phyloP scores from a whole-genome alignment of 768 basidiomycete genomes.

The Wakefieldia striispora region DNA sequence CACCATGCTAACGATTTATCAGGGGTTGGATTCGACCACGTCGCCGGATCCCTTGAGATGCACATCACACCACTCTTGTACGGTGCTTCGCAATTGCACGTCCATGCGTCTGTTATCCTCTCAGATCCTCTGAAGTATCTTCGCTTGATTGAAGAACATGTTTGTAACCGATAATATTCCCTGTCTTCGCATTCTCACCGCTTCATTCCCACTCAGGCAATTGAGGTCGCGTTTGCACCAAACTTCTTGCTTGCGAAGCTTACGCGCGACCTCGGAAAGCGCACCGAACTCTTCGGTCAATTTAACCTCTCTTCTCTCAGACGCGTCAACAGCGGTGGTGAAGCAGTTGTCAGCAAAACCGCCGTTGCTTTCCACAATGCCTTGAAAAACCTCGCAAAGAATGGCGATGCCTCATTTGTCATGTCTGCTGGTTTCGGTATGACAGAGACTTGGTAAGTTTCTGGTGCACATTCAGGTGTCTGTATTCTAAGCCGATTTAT shows the following conservation, averaged over 20 bases:
- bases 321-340: slow-evolving; percentile 42
- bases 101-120: slow-evolving; percentile 16
- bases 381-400: slow-evolving; percentile 26
- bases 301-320: slow-evolving; percentile 35
- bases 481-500: slow-evolving; percentile 17
- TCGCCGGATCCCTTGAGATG: slow-evolving; percentile 40
- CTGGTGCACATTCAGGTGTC: not conserved
- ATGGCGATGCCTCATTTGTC: slow-evolving; percentile 20
- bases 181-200: not conserved
- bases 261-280: slow-evolving; percentile 30
- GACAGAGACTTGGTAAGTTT: slow-evolving; percentile 39
- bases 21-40: slow-evolving; percentile 44
- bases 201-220: slow-evolving; percentile 26
- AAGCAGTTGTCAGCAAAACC: slow-evolving; percentile 40
- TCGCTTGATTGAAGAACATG: slow-evolving; percentile 33
- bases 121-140: slow-evolving; percentile 14
- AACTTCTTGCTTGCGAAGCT: slow-evolving; percentile 43
- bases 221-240: slow-evolving; percentile 37
- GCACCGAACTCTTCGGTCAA: slow-evolving; percentile 16
- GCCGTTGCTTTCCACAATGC: slow-evolving; percentile 35
- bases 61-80: slow-evolving; percentile 34
- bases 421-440: slow-evolving; percentile 41
- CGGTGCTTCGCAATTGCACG: slow-evolving; percentile 21
- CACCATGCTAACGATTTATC: not conserved
- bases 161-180: no score